Evolutionary conservation across 2,329 filamentous ascomycete genomes (phyloP).

Genomic region (Neofusicoccum cordaticola): DNA sequence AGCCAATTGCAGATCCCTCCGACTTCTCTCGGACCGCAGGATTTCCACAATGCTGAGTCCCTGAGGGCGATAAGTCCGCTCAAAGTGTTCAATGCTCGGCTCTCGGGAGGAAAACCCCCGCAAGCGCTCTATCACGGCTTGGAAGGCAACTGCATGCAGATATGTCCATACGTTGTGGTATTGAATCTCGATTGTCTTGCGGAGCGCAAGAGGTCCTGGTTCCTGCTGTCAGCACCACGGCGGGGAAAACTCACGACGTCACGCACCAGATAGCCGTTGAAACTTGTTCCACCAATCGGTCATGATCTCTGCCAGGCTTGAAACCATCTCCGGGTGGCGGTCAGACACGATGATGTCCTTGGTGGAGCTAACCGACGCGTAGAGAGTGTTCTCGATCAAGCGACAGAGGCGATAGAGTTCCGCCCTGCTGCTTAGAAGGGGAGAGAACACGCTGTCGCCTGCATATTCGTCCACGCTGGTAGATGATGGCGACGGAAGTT

Average conservation of each 20-base stretch:
- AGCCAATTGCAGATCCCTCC: neutral
- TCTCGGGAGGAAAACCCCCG: neutral
- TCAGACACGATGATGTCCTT: neutral
- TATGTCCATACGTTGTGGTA: slow-evolving; percentile 2
- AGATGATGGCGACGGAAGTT: neutral
- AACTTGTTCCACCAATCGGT: slow-evolving; percentile 9
- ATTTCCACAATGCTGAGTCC: neutral
- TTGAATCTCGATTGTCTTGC: neutral
- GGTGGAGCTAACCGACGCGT: neutral
- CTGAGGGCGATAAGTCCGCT: neutral
- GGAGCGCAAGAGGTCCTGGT: neutral
- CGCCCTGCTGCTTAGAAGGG: neutral
- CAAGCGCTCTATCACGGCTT: neutral
- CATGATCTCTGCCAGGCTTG: neutral
- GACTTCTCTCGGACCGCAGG: neutral
- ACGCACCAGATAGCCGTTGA: neutral
- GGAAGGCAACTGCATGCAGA: neutral
- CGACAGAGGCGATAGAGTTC: neutral
- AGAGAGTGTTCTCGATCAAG: neutral
- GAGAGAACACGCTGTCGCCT: neutral
- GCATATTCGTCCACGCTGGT: neutral
- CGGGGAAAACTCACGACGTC: neutral
- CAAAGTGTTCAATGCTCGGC: neutral
- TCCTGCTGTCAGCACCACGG: neutral
- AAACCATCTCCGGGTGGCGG: neutral